phyloP scores from a whole-genome alignment of 1,284 basidiomycete genomes.

The Psilocybe mexicana region DNA sequence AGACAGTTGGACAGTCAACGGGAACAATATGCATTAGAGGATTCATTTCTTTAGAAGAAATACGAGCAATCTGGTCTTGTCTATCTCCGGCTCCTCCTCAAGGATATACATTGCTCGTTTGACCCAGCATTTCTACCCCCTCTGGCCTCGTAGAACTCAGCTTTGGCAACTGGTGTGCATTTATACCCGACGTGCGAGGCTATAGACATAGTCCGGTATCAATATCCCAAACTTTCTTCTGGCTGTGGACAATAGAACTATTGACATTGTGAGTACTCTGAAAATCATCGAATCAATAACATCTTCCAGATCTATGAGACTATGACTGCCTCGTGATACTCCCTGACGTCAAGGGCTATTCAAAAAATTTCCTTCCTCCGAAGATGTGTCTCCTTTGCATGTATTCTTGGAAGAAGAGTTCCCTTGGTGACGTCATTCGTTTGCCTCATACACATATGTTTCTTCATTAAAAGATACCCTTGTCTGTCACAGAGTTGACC shows the following conservation, averaged over 20 bases:
- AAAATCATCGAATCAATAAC: background rate
- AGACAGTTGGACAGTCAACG: no score
- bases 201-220: no score
- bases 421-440: constrained; percentile 6
- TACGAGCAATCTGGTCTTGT: no score
- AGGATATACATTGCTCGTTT: no score
- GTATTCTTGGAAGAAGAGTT: constrained; percentile 2
- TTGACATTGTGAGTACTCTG: background rate
- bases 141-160: no score
- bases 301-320: background rate
- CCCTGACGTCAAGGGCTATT: background rate
- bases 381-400: background rate
- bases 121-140: no score
- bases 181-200: no score
- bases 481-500: background rate
- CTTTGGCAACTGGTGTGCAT: no score
- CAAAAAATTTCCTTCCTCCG: background rate
- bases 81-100: no score
- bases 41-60: no score
- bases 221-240: no score
- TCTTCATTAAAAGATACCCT: background rate
- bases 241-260: background rate
- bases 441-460: background rate
- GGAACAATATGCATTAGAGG: no score
- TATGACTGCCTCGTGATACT: background rate